phyloP scores from a whole-genome alignment of 148 eudicot species.

The Chenopodium quinoa region DNA sequence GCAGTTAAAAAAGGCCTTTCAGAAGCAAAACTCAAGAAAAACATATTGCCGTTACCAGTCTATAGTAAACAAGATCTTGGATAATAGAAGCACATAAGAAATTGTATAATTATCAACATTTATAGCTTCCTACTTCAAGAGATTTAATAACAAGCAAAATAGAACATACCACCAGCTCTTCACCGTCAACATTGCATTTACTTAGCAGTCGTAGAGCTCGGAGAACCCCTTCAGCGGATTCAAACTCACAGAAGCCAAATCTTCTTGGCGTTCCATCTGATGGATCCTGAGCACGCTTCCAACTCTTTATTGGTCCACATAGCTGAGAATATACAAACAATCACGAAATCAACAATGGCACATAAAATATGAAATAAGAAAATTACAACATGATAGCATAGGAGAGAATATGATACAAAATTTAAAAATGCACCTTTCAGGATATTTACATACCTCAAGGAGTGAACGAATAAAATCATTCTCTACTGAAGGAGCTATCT shows the following conservation, averaged over 20 bases:
- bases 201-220: slow-evolving; percentile 82
- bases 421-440: background rate
- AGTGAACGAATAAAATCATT: slow-evolving; percentile 84
- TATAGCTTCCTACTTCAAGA: background rate
- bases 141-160: background rate
- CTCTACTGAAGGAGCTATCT: slow-evolving; percentile 80
- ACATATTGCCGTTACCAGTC: background rate
- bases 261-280: slow-evolving; percentile 68
- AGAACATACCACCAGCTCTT: slow-evolving; percentile 71
- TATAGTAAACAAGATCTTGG: background rate
- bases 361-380: background rate
- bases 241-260: slow-evolving; percentile 94
- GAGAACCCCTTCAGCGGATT: slow-evolving; percentile 90
- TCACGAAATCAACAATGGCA: slow-evolving; percentile 14
- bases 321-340: slow-evolving; percentile 48
- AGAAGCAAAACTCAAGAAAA: background rate
- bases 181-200: slow-evolving; percentile 86
- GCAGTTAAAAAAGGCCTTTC: background rate
- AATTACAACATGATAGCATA: background rate
- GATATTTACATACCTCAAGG: slow-evolving; percentile 55
- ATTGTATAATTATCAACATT: too few relatives aligned
- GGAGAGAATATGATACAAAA: slow-evolving; percentile 7
- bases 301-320: slow-evolving; percentile 92
- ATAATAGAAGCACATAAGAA: background rate
- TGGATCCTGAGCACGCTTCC: slow-evolving; percentile 95